Conservation (phyloP, 2,329 filamentous ascomycete genomes). For the Fonsecaea multimorphosa region DNA sequence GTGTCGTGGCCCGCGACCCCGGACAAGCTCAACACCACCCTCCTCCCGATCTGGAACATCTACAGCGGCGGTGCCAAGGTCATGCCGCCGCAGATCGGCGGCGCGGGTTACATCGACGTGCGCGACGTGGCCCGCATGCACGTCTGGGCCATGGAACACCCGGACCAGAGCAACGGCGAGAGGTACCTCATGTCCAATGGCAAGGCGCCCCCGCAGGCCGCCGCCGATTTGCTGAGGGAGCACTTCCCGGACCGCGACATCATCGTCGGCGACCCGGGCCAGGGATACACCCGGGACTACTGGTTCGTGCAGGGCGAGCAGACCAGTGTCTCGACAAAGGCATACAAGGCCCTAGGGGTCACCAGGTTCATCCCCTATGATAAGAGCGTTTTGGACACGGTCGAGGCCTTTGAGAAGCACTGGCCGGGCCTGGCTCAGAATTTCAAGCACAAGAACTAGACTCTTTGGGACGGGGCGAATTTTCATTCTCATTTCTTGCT, state of each 20-base stretch:
- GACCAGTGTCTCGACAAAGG: slow-evolving; percentile 32
- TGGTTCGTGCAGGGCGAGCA: slow-evolving; percentile 29
- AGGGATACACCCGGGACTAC: slow-evolving; percentile 33
- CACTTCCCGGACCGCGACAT: slow-evolving; percentile 34
- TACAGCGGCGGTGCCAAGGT: slow-evolving; percentile 30
- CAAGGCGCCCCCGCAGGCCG: slow-evolving; percentile 39
- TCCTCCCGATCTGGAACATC: slow-evolving; percentile 39
- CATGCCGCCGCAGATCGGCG: slow-evolving; percentile 37
- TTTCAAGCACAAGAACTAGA: slow-evolving; percentile 24
- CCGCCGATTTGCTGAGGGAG: slow-evolving; percentile 37
- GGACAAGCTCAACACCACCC: slow-evolving; percentile 37
- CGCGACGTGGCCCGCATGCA: slow-evolving; percentile 40
- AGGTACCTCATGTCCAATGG: slow-evolving; percentile 37
- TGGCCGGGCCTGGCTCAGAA: slow-evolving; percentile 35
- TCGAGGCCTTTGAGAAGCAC: slow-evolving; percentile 36
- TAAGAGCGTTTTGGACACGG: slow-evolving; percentile 36
- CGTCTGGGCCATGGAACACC: slow-evolving; percentile 38
- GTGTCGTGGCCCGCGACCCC: slow-evolving; percentile 34
- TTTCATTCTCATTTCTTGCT: no score
- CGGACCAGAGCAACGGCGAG: slow-evolving; percentile 32
- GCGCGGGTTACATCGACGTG: slow-evolving; percentile 39
- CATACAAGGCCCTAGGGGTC: slow-evolving; percentile 33
- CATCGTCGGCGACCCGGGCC: slow-evolving; percentile 34
- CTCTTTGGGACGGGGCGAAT: no score
- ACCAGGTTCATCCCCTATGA: slow-evolving; percentile 37